These are phyloP conservation scores for Fraxinus nigra DNA, from an alignment of 305 asterid genomes.

Conservation along the genomic window DNA sequence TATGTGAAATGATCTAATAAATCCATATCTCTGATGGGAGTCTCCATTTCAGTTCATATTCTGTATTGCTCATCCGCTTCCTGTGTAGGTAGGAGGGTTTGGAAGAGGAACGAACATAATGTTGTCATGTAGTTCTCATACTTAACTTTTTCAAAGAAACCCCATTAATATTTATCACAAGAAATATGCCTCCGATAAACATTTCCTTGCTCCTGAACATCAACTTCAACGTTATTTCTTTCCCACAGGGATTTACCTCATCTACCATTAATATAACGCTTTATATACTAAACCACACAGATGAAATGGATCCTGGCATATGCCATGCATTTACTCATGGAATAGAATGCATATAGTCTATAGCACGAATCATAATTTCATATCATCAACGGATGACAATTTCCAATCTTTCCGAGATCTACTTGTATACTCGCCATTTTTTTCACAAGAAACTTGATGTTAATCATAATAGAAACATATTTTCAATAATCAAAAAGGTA, in stretches of 20 bases:
- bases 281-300: background rate
- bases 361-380: background rate
- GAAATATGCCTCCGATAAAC: background rate
- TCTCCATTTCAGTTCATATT: background rate
- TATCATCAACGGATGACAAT: background rate
- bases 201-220: background rate
- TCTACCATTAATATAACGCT: background rate
- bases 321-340: background rate
- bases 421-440: background rate
- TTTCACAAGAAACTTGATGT: background rate
- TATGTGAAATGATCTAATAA: background rate
- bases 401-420: background rate
- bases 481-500: background rate
- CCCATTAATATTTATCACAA: background rate
- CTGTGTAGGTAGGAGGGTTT: background rate
- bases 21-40: background rate
- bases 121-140: background rate
- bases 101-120: background rate
- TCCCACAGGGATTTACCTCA: background rate
- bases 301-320: background rate
- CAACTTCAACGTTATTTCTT: background rate
- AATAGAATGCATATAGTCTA: background rate
- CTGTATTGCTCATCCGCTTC: background rate
- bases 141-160: background rate
- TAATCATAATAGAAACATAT: background rate